A percentile compares a stretch with the other conserved stretches of the same genome.
Conservation (phyloP, 169 alveolate genomes). For the Babesia gibsoni region DNA sequence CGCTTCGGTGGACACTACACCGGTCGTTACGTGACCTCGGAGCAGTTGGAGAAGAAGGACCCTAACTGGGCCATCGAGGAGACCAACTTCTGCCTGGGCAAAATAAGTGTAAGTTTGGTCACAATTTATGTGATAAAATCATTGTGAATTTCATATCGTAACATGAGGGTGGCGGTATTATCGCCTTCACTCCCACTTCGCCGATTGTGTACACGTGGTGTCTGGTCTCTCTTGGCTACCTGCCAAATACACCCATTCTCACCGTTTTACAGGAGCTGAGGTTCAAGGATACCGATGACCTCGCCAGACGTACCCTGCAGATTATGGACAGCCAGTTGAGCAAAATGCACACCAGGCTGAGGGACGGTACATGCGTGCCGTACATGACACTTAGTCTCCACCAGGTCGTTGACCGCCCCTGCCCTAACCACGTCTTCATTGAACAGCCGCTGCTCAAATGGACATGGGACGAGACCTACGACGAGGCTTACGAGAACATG, state of each 20-base stretch:
- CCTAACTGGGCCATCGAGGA: slow-evolving; percentile 91
- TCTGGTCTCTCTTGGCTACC: background rate
- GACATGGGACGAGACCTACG: slow-evolving; percentile 92
- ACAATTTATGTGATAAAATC: background rate
- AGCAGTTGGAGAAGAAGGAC: slow-evolving; percentile 80
- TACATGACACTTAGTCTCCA: slow-evolving; percentile 80
- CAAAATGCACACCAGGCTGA: slow-evolving; percentile 86
- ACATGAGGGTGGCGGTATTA: background rate
- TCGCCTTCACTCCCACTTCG: background rate
- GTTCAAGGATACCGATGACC: slow-evolving; percentile 83
- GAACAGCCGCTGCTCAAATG: slow-evolving; percentile 88
- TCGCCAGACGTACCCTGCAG: slow-evolving; percentile 87
- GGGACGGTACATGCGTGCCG: slow-evolving; percentile 89
- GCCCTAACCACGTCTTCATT: slow-evolving; percentile 81
- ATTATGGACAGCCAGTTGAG: slow-evolving; percentile 87
- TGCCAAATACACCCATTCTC: background rate
- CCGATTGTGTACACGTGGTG: background rate
- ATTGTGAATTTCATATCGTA: background rate
- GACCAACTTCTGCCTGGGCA: slow-evolving; percentile 90
- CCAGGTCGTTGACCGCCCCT: slow-evolving; percentile 83
- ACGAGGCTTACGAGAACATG: slow-evolving; percentile 86
- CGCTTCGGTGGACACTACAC: slow-evolving; percentile 65
- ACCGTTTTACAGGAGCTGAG: slow-evolving; percentile 59
- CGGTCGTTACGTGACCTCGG: slow-evolving; percentile 83
- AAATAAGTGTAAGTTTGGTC: slow-evolving; percentile 73